Evolutionary conservation across 2,329 filamentous ascomycete species (phyloP), one percentile per base, ranked within the genome.

Genomic region (Sporothrix pallida): DNA sequence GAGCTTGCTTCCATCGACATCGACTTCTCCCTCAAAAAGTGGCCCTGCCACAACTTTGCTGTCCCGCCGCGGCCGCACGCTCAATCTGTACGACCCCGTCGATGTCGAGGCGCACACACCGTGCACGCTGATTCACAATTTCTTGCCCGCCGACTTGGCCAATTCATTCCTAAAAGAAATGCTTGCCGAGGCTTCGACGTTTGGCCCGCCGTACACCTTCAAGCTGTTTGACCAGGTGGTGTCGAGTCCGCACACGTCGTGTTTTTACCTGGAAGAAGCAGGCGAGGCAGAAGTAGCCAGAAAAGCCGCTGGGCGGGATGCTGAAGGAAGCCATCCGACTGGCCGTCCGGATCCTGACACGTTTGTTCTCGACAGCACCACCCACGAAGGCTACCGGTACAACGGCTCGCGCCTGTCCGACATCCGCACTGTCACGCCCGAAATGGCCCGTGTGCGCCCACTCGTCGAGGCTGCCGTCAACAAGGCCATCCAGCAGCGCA

Each of bases 61-160:
- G 42, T 90, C 92, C 0, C 92, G 89, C 78, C 97, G 92, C 79
- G 95, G 95, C 13, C 89, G 90, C 77, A 98, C 95, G 0, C 82
- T 98, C 1, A 92, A 95, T 79, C 85, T 98, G 0, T 98, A 92
- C 81, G 90, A 93, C 58, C 93, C 95, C 0, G 85, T 89, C 54
- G 94, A 97, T 78, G 89, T 98, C 63, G 92, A 93, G 68, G 86
- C 88, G 31, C 88, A 97, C 79, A 97, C 95, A 0, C 94, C 96
- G 0, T 98, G 95, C 82, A 95, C 93, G 12, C 92, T 98, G 76
- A 90, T 98, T 72, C 94, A 97, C 82, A 96, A 97, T 79, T 98
- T 98, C 78, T 85, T 99, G 0, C 90, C 93, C 0, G 44, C 86
- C 0, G 85, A 90, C 1, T 86, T 92, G 74, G 95, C 96, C 54